Evolutionary conservation across 352 stramenopile genomes (phyloP).

Genomic region (Pythium dissimile): DNA sequence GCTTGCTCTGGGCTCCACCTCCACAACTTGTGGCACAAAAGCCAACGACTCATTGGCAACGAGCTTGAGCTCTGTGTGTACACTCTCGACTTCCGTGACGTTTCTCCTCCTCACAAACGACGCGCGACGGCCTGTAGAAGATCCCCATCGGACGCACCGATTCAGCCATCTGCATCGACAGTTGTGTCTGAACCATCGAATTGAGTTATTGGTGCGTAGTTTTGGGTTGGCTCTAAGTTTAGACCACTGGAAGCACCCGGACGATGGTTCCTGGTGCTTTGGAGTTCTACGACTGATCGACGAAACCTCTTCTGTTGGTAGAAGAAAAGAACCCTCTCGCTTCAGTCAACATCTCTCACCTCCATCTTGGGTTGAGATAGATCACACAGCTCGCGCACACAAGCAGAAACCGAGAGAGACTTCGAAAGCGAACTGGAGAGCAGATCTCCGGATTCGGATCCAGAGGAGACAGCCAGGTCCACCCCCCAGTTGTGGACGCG

Average conservation of each 20-base stretch:
- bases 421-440: slow-evolving; percentile 2
- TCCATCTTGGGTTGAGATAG: too few species aligned
- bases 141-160: too few species aligned
- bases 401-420: slow-evolving; percentile 1
- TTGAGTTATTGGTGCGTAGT: too few species aligned
- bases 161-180: too few species aligned
- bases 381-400: neutral
- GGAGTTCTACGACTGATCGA: slow-evolving; percentile 24
- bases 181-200: too few species aligned
- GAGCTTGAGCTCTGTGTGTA: too few species aligned
- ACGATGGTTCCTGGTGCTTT: neutral
- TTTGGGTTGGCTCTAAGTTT: neutral
- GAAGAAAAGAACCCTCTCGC: slow-evolving; percentile 6
- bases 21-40: too few species aligned
- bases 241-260: neutral
- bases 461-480: neutral
- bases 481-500: neutral
- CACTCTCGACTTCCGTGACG: too few species aligned
- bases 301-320: slow-evolving; percentile 21
- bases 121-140: too few species aligned
- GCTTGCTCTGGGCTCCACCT: too few species aligned
- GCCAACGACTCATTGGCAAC: too few species aligned
- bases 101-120: too few species aligned
- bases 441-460: neutral
- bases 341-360: neutral